Percentiles rank a stretch among this genome's conserved stretches.
Conservation (phyloP, 2,329 filamentous ascomycete species). For the Chaetoscypha palmicola region DNA sequence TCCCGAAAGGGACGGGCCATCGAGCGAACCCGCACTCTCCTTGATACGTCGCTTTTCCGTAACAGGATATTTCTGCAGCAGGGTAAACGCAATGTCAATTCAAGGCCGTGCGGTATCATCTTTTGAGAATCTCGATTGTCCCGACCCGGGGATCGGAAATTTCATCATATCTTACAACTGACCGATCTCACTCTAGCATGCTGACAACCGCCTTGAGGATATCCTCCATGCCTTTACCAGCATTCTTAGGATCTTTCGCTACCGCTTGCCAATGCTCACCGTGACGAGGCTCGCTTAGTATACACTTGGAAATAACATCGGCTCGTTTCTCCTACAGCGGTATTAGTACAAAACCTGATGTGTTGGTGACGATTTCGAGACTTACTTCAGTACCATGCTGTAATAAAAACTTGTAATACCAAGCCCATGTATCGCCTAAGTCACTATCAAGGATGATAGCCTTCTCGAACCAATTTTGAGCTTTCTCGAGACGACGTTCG, state of each 20-base stretch:
- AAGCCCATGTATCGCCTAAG: constrained; percentile 89
- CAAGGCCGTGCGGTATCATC: too few species aligned
- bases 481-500: constrained; percentile 86
- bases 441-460: constrained; percentile 83
- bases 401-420: constrained; percentile 89
- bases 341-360: constrained; percentile 10
- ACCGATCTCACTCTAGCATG: constrained; percentile 22
- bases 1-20: too few species aligned
- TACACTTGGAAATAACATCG: constrained; percentile 76
- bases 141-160: too few species aligned
- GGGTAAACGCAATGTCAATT: too few species aligned
- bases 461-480: constrained; percentile 95
- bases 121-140: too few species aligned
- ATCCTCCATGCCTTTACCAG: constrained; percentile 67
- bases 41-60: too few species aligned
- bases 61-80: too few species aligned
- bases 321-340: constrained; percentile 75
- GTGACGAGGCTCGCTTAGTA: constrained; percentile 79
- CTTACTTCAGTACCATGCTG: constrained; percentile 79
- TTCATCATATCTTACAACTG: not conserved
- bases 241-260: constrained; percentile 79
- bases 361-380: constrained; percentile 7
- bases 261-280: constrained; percentile 87
- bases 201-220: constrained; percentile 72
- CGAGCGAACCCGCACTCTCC: too few species aligned